Percentiles rank a stretch among this genome's conserved stretches.
Evolutionary conservation across 75 land plant genomes (phyloP).

Genomic region (Larix kaempferi): DNA sequence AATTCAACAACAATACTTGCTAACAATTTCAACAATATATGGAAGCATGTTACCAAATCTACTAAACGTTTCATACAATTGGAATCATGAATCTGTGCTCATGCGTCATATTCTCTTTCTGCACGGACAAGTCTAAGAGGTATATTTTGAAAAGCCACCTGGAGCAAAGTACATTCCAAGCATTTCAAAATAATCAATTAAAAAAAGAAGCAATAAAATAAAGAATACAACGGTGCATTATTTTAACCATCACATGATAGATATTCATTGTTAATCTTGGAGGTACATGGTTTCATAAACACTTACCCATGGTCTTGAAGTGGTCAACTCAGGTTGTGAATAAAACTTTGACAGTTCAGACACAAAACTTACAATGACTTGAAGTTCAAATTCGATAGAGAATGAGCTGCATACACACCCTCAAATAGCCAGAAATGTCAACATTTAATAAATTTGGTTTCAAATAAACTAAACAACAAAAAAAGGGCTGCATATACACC

Average conservation of each 20-base stretch:
- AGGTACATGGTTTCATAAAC: too few relatives aligned
- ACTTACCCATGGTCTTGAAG: slow-evolving; percentile 61
- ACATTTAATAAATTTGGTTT: too few relatives aligned
- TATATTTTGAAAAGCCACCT: slow-evolving; percentile 49
- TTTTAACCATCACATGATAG: too few relatives aligned
- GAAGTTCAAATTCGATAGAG: slow-evolving; percentile 76
- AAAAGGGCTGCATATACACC: neutral
- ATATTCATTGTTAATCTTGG: too few relatives aligned
- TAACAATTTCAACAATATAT: too few relatives aligned
- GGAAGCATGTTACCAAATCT: too few relatives aligned
- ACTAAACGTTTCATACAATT: too few relatives aligned
- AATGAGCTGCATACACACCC: slow-evolving; percentile 31
- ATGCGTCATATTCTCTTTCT: slow-evolving; percentile 9
- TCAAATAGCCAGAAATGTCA: too few relatives aligned
- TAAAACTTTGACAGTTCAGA: slow-evolving; percentile 49
- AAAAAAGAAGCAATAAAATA: too few relatives aligned
- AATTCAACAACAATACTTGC: too few relatives aligned
- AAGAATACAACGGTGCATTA: too few relatives aligned
- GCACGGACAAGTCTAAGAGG: slow-evolving; percentile 37
- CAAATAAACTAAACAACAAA: too few relatives aligned
- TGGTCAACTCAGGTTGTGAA: slow-evolving; percentile 42
- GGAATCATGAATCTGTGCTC: neutral
- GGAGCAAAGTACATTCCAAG: neutral
- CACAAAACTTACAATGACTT: slow-evolving; percentile 53
- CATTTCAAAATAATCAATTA: neutral